Percentiles rank a stretch among this genome's conserved stretches.
Evolutionary conservation across 306 rosid genomes (phyloP).

Genomic region (Betula pendula): DNA sequence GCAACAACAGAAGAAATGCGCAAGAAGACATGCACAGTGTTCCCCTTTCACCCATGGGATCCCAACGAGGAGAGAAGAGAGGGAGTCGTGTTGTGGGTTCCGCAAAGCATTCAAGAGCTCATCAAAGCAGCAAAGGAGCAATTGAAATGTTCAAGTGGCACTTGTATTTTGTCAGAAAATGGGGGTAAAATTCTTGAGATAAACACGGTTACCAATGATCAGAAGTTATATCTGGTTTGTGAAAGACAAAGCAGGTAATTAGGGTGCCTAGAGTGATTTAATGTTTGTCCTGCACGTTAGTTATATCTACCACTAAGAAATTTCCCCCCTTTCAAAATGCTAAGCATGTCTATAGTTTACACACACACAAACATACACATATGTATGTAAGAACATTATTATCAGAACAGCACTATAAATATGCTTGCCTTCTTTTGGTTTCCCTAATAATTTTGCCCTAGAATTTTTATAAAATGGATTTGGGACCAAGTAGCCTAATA

Average conservation of each 20-base stretch:
- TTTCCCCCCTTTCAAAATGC: too few species aligned
- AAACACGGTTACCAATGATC: slow-evolving; percentile 33
- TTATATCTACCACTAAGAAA: neutral
- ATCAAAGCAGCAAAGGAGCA: slow-evolving; percentile 28
- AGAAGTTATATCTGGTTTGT: slow-evolving; percentile 38
- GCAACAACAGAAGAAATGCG: slow-evolving; percentile 22
- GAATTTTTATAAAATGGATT: too few species aligned
- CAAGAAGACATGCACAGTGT: slow-evolving; percentile 39
- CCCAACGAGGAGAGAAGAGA: slow-evolving; percentile 23
- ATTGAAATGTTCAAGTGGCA: slow-evolving; percentile 12
- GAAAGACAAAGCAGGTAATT: neutral
- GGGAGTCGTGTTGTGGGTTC: slow-evolving; percentile 43
- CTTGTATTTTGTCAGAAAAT: slow-evolving; percentile 37
- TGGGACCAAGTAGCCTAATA: too few species aligned
- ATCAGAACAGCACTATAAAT: too few species aligned
- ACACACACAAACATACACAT: too few species aligned
- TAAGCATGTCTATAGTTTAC: too few species aligned
- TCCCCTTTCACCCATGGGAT: slow-evolving; percentile 49
- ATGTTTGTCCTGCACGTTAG: neutral
- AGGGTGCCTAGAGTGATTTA: neutral
- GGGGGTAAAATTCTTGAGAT: slow-evolving; percentile 40
- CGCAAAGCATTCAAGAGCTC: slow-evolving; percentile 42
- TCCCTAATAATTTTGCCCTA: neutral
- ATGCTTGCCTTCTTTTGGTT: neutral
- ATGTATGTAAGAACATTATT: too few species aligned